A percentile compares a stretch with the other conserved stretches of the same genome.
Evolutionary conservation across 257 asterid genomes (phyloP).

Genomic region (Avicennia marina): DNA sequence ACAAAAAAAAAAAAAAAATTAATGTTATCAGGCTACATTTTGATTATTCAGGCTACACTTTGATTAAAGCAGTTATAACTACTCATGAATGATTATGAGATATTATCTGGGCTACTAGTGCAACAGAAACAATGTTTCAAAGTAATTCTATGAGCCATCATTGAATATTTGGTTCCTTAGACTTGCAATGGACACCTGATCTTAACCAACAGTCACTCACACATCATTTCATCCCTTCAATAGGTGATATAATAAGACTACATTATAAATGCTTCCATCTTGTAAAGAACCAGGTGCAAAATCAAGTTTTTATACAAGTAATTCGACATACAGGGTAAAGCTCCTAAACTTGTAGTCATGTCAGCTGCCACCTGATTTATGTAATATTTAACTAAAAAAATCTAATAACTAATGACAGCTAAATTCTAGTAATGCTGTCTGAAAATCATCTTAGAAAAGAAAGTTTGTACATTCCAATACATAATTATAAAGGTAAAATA

Average conservation of each 20-base stretch:
- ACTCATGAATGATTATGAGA: not conserved
- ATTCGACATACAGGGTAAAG: not conserved
- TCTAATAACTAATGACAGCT: too few relatives aligned
- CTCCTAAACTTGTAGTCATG: too few relatives aligned
- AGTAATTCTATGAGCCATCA: not conserved
- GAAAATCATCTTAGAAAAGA: too few relatives aligned
- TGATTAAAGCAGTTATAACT: not conserved
- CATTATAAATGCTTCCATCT: not conserved
- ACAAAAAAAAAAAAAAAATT: not conserved
- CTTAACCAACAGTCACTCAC: not conserved
- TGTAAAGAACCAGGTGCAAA: not conserved
- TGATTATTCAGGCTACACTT: too few relatives aligned
- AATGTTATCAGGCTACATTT: too few relatives aligned
- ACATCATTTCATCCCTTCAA: not conserved
- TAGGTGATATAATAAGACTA: not conserved
- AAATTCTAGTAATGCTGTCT: too few relatives aligned
- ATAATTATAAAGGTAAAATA: too few relatives aligned
- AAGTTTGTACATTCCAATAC: too few relatives aligned
- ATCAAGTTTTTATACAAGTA: not conserved
- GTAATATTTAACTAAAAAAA: too few relatives aligned
- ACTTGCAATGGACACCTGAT: not conserved
- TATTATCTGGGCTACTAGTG: not conserved
- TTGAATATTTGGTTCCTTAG: not conserved
- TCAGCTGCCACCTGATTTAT: too few relatives aligned
- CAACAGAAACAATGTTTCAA: not conserved